These are phyloP conservation scores for Brassica rapa DNA, from an alignment of 345 rosid species.

Conservation along the genomic window DNA sequence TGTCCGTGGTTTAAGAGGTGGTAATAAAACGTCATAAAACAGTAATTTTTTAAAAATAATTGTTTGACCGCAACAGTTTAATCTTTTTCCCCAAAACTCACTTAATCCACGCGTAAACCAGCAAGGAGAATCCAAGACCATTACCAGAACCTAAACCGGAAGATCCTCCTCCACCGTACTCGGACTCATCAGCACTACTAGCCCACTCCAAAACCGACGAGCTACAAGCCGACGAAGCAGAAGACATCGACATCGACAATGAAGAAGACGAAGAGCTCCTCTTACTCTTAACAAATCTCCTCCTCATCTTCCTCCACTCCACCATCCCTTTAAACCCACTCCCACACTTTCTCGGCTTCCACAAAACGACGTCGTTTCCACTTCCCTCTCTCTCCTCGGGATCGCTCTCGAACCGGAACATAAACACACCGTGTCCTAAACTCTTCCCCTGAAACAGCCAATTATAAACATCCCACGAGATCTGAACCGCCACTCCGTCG, in stretches of 20 bases:
- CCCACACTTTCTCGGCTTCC: conserved; percentile 47
- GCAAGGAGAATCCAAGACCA: conserved; percentile 71
- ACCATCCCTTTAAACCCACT: conserved; percentile 56
- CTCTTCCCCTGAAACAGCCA: conserved; percentile 69
- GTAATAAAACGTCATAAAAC: conserved; percentile 5
- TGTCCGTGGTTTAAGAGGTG: conserved; percentile 18
- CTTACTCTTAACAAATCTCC: conserved; percentile 57
- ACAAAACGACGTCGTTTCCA: conserved; percentile 38
- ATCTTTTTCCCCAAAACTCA: conserved; percentile 35
- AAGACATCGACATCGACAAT: conserved; percentile 81
- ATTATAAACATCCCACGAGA: conserved; percentile 95
- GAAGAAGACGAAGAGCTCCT: conserved; percentile 81
- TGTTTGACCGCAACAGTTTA: conserved; percentile 18
- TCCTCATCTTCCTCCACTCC: conserved; percentile 85
- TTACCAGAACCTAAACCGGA: conserved; percentile 62
- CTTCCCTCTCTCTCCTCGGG: conserved; percentile 29
- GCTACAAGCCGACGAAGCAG: conserved; percentile 77
- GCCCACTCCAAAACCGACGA: conserved; percentile 97
- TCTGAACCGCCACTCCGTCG: conserved; percentile 67
- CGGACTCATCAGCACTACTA: conserved; percentile 49
- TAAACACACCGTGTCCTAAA: conserved; percentile 67
- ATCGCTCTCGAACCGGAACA: conserved; percentile 72
- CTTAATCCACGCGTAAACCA: conserved; percentile 88
- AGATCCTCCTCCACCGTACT: conserved; percentile 37
- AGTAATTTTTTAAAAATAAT: neutral